Evolutionary conservation across 176 grass and related monocot genomes (phyloP).

Genomic region (Bothriochloa decipiens): DNA sequence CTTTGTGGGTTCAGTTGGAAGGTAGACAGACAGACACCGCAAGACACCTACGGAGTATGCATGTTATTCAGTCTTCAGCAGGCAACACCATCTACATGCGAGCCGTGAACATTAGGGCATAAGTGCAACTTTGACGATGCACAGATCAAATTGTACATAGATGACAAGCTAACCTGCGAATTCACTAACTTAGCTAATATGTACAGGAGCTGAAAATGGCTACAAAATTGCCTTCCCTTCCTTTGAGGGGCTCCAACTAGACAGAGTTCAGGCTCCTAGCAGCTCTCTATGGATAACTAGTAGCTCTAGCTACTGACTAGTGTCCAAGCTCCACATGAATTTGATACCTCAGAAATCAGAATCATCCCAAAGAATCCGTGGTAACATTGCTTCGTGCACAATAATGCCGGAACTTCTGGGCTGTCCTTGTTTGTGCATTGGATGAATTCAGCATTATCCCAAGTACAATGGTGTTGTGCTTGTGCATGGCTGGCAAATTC

Average conservation of each 20-base stretch:
- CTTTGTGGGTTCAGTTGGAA: neutral
- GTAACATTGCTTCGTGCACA: neutral
- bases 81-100: neutral
- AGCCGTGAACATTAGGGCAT: neutral
- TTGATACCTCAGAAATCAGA: slow-evolving; percentile 11
- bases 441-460: neutral
- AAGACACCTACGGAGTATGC: neutral
- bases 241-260: slow-evolving; percentile 29
- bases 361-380: slow-evolving; percentile 27
- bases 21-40: neutral
- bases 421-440: slow-evolving; percentile 24
- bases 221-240: slow-evolving; percentile 52
- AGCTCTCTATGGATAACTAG: slow-evolving; percentile 20
- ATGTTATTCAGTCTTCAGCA: neutral
- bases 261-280: slow-evolving; percentile 13
- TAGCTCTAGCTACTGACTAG: slow-evolving; percentile 23
- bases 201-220: slow-evolving; percentile 46
- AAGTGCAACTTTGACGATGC: slow-evolving; percentile 48
- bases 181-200: slow-evolving; percentile 41
- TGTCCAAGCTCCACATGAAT: neutral
- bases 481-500: neutral
- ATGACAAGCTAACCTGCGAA: slow-evolving; percentile 34
- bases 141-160: slow-evolving; percentile 41
- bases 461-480: neutral
- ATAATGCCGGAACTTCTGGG: neutral